A percentile compares a stretch with the other conserved stretches of the same genome.
These are phyloP conservation scores for Stylosanthes scabra DNA, from an alignment of 331 rosid genomes.

Conservation along the genomic window DNA sequence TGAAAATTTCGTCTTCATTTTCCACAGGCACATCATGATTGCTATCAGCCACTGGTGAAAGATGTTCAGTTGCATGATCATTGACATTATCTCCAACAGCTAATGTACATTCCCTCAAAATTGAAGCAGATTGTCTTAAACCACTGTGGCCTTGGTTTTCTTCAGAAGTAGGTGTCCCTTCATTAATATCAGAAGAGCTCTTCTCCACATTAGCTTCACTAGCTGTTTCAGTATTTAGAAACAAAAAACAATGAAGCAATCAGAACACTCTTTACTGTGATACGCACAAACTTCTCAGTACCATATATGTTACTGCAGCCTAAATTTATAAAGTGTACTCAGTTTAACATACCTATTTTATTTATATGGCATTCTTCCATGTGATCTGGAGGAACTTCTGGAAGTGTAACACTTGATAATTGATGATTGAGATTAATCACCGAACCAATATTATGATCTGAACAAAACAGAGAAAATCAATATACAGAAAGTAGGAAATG, in stretches of 20 bases:
- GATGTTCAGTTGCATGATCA: slow-evolving; percentile 32
- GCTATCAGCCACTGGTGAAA: slow-evolving; percentile 36
- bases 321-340: slow-evolving; percentile 20
- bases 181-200: slow-evolving; percentile 35
- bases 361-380: slow-evolving; percentile 38
- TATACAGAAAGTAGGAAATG: neutral
- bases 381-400: slow-evolving; percentile 33
- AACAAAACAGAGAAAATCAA: slow-evolving; percentile 37
- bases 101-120: slow-evolving; percentile 17
- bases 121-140: slow-evolving; percentile 32
- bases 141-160: slow-evolving; percentile 37
- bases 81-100: slow-evolving; percentile 28
- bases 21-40: slow-evolving; percentile 38
- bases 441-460: slow-evolving; percentile 43
- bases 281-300: neutral
- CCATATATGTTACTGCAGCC: neutral
- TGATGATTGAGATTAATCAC: slow-evolving; percentile 29
- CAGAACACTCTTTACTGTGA: slow-evolving; percentile 5
- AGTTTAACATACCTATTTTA: slow-evolving; percentile 42
- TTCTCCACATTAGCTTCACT: slow-evolving; percentile 46
- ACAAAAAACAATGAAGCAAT: slow-evolving; percentile 21
- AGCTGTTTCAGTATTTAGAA: slow-evolving; percentile 36
- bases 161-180: slow-evolving; percentile 40
- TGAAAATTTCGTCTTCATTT: slow-evolving; percentile 34
- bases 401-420: slow-evolving; percentile 29